These are phyloP conservation scores for Amylostereum chailletii DNA, from an alignment of 1,284 basidiomycete genomes.

Conservation along the genomic window DNA sequence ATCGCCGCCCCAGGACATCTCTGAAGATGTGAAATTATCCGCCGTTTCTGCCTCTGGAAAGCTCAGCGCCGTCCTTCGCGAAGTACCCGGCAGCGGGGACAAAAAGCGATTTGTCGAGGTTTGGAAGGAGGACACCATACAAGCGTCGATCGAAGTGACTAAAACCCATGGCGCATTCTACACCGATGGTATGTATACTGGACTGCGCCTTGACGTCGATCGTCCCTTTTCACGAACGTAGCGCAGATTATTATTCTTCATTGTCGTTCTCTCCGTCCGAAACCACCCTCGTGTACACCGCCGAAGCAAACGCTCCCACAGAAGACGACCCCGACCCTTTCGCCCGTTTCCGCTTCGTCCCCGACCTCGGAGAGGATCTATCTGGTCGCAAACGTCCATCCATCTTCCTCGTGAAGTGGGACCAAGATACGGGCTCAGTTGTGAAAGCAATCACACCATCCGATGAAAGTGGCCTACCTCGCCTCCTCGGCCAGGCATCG, in stretches of 20 bases:
- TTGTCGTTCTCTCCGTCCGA: constrained; percentile 47
- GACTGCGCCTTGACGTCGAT: neutral
- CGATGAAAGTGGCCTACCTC: constrained; percentile 1
- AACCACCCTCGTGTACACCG: constrained; percentile 43
- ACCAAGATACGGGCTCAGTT: neutral
- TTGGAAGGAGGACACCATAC: constrained; percentile 37
- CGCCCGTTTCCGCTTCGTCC: constrained; percentile 41
- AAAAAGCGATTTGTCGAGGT: constrained; percentile 55
- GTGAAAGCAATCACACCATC: constrained; percentile 2
- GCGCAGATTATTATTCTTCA: constrained; percentile 36
- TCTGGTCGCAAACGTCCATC: constrained; percentile 38
- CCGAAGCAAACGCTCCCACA: constrained; percentile 36
- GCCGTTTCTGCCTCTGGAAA: constrained; percentile 35
- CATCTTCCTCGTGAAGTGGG: constrained; percentile 42
- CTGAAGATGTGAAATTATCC: constrained; percentile 33
- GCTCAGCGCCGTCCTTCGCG: constrained; percentile 38
- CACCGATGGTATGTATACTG: constrained; percentile 38
- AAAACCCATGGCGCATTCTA: constrained; percentile 53
- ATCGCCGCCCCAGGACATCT: constrained; percentile 26
- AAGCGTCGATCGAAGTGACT: constrained; percentile 45
- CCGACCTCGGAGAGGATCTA: constrained; percentile 48
- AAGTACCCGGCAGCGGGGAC: constrained; percentile 19
- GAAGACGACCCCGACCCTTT: constrained; percentile 27
- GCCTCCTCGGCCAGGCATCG: constrained; percentile 45
- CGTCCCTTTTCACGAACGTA: constrained; percentile 3